phyloP scores from a whole-genome alignment of 768 basidiomycete genomes.

The Hydnomerulius pinastri region DNA sequence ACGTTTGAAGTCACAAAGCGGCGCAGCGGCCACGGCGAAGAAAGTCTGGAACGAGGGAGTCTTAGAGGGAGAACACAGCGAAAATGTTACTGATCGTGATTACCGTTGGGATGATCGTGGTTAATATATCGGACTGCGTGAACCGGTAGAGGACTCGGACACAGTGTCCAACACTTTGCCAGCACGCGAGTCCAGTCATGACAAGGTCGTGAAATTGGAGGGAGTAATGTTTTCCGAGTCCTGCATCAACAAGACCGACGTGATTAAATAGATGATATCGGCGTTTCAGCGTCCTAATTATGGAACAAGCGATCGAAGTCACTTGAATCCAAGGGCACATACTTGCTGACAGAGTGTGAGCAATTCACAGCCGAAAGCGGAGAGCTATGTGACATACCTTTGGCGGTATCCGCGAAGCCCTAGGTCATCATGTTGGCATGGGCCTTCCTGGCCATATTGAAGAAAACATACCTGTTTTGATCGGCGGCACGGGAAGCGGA shows the following conservation, averaged over 20 bases:
- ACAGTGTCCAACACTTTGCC: slow-evolving; percentile 10
- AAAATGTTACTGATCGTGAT: not conserved
- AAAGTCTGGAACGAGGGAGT: slow-evolving; percentile 26
- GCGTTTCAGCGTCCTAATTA: slow-evolving; percentile 4
- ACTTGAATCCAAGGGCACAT: not conserved
- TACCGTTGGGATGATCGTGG: slow-evolving; percentile 30
- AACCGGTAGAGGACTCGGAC: slow-evolving; percentile 24
- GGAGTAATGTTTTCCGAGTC: not conserved
- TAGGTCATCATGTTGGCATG: too few relatives aligned
- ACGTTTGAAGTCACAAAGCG: slow-evolving; percentile 21
- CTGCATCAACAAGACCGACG: not conserved
- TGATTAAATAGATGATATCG: slow-evolving; percentile 22
- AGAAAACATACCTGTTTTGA: too few relatives aligned
- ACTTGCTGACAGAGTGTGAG: slow-evolving; percentile 14
- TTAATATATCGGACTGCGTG: slow-evolving; percentile 26
- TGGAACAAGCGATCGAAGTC: slow-evolving; percentile 8
- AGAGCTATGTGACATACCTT: not conserved
- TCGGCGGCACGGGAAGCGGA: too few relatives aligned
- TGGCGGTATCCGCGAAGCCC: slow-evolving; percentile 6
- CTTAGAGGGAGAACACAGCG: not conserved
- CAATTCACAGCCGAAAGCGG: slow-evolving; percentile 10
- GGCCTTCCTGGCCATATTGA: too few relatives aligned
- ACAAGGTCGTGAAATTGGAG: slow-evolving; percentile 17
- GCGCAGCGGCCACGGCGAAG: slow-evolving; percentile 36
- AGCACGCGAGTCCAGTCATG: slow-evolving; percentile 19